phyloP scores from a whole-genome alignment of 148 eudicot species.

The Talinum fruticosum region DNA sequence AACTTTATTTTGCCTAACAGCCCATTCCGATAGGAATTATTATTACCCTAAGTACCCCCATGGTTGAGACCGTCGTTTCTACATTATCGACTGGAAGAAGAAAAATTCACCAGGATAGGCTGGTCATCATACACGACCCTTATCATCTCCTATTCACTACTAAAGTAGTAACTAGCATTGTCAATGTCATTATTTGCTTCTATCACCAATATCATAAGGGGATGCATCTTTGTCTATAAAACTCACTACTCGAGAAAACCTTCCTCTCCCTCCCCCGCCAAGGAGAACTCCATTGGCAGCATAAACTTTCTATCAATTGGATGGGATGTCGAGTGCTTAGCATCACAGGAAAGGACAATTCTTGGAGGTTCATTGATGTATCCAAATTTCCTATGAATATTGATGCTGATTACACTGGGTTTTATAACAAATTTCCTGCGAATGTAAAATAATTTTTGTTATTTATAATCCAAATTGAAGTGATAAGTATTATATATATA shows the following conservation, averaged over 20 bases:
- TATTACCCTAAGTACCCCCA: background rate
- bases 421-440: too few relatives aligned
- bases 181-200: constrained; percentile 8
- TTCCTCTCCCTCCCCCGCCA: background rate
- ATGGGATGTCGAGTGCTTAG: background rate
- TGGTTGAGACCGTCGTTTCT: background rate
- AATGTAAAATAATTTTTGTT: too few relatives aligned
- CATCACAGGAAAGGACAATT: background rate
- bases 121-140: background rate
- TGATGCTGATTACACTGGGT: too few relatives aligned
- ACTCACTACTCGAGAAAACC: background rate
- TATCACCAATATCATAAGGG: background rate
- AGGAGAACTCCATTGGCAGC: background rate
- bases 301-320: background rate
- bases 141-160: background rate
- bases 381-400: too few relatives aligned
- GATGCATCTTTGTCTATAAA: background rate
- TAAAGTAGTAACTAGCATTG: background rate
- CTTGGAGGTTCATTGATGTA: background rate
- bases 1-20: too few relatives aligned
- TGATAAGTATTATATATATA: too few relatives aligned
- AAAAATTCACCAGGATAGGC: background rate
- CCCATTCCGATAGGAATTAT: background rate
- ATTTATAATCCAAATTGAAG: too few relatives aligned
- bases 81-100: background rate